Evolutionary conservation across 495 filamentous ascomycete genomes (phyloP).

Genomic region (Chaetomium tenue): DNA sequence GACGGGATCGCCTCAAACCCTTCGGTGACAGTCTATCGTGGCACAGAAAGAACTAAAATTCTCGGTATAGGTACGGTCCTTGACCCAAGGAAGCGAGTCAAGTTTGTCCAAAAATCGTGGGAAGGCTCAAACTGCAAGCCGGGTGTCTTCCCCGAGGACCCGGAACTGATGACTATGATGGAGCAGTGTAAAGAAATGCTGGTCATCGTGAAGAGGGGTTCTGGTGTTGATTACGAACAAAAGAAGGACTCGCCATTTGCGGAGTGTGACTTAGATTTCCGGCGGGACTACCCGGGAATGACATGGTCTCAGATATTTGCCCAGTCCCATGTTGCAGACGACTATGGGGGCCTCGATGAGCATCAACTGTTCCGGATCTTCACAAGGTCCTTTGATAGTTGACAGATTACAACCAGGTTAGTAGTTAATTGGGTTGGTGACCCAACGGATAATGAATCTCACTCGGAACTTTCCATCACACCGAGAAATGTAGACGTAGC

Average conservation of each 20-base stretch:
- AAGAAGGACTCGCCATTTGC: constrained; percentile 3
- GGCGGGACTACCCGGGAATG: constrained; percentile 4
- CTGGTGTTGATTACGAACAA: constrained; percentile 6
- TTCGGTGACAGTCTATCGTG: constrained; percentile 9
- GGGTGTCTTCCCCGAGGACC: constrained; percentile 1
- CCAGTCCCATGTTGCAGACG: not conserved
- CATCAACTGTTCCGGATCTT: too few relatives aligned
- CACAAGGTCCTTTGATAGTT: too few relatives aligned
- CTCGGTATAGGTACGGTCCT: not conserved
- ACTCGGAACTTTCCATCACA: too few relatives aligned
- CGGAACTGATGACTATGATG: constrained; percentile 1
- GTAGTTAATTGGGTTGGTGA: too few relatives aligned
- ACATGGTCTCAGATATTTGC: constrained; percentile 4
- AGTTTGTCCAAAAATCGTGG: not conserved
- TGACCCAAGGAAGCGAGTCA: not conserved
- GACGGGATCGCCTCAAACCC: constrained; percentile 5
- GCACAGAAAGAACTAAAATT: not conserved
- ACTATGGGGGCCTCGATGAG: too few relatives aligned
- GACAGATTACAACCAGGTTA: too few relatives aligned
- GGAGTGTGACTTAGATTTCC: not conserved
- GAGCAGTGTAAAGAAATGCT: not conserved
- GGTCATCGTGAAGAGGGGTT: constrained; percentile 11
- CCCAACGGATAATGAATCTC: too few relatives aligned
- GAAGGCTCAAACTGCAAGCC: not conserved
- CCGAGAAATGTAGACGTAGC: too few relatives aligned